phyloP scores from a whole-genome alignment of 139 green algal species.

The Chlorella sorokiniana region DNA sequence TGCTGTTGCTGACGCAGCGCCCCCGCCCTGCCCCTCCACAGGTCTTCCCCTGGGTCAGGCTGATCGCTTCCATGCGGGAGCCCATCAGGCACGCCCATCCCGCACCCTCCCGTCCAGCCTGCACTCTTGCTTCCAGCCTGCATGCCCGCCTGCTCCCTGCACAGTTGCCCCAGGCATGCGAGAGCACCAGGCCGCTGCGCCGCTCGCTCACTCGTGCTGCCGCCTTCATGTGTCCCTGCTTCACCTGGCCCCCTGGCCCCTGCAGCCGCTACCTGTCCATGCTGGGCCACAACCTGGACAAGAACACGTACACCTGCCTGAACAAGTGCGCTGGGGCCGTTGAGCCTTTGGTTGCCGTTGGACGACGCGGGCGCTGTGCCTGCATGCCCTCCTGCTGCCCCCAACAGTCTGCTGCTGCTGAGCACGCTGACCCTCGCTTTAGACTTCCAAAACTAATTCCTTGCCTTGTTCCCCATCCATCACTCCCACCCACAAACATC shows the following conservation, averaged over 20 bases:
- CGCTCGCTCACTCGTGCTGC: neutral
- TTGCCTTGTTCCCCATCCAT: no score
- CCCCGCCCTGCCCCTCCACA: neutral
- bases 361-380: neutral
- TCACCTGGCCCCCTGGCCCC: neutral
- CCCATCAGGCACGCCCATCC: constrained; percentile 25
- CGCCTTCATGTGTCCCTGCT: neutral
- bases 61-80: constrained; percentile 32
- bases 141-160: no score
- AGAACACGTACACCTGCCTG: constrained; percentile 13
- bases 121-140: neutral
- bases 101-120: neutral
- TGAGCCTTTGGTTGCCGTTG: neutral
- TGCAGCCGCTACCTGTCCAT: constrained; percentile 31
- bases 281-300: constrained; percentile 29
- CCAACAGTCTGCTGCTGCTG: no score
- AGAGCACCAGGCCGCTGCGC: neutral
- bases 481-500: no score
- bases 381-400: no score
- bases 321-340: neutral
- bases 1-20: no score
- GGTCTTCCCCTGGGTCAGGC: constrained; percentile 37
- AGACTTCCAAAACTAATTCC: no score
- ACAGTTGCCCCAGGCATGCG: no score
- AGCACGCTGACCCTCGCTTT: no score